A percentile compares a stretch with the other conserved stretches of the same genome.
Evolutionary conservation across 2,329 filamentous ascomycete species (phyloP).

Genomic region (Cordyceps fumosorosea): DNA sequence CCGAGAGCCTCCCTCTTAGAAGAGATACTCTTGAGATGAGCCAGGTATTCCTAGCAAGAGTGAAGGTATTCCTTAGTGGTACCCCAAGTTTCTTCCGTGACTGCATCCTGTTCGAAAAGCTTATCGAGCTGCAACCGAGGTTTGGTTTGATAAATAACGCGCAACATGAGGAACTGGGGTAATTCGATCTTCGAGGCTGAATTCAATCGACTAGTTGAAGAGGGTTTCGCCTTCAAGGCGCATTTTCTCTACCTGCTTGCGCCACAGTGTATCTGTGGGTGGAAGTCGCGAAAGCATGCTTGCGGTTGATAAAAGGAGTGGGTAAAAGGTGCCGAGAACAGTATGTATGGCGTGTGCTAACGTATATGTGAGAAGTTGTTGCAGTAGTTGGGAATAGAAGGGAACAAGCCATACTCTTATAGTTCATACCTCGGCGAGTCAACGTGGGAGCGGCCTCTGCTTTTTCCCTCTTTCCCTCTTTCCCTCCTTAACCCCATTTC

Average conservation of each 20-base stretch:
- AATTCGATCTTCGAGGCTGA: neutral
- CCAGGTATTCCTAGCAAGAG: neutral
- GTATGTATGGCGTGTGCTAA: no score
- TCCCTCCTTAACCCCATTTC: no score
- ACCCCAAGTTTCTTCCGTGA: neutral
- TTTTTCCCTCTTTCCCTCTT: neutral
- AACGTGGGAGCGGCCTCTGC: slow-evolving; percentile 38
- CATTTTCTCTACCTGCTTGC: neutral
- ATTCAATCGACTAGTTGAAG: neutral
- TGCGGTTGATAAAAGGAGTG: neutral
- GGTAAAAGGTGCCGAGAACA: no score
- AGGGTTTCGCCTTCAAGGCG: neutral
- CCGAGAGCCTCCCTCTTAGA: neutral
- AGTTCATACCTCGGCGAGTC: no score
- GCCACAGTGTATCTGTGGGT: neutral
- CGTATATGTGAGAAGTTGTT: neutral
- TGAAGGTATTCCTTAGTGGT: neutral
- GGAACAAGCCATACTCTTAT: no score
- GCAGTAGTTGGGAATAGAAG: neutral
- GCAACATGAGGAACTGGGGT: neutral
- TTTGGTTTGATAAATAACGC: neutral
- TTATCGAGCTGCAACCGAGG: neutral
- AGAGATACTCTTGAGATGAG: neutral
- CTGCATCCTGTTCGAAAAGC: neutral
- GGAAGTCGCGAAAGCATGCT: neutral